These are phyloP conservation scores for Calonectria hongkongensis DNA, from an alignment of 2,329 filamentous ascomycete species.

Conservation along the genomic window DNA sequence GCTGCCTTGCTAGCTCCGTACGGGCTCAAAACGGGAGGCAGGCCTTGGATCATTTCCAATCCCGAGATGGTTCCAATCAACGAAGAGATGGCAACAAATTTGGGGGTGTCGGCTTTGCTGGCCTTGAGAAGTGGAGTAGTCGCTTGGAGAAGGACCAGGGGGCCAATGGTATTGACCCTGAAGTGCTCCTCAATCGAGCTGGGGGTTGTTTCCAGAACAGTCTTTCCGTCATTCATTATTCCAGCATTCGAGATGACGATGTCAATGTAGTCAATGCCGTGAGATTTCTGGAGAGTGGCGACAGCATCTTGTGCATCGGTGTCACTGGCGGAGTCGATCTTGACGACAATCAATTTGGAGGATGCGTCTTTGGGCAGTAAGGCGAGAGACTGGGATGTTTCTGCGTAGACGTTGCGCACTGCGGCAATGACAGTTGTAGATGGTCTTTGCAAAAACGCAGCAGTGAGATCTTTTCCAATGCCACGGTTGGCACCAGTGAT, in stretches of 20 bases:
- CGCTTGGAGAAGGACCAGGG: conserved; percentile 1
- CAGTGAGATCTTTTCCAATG: neutral
- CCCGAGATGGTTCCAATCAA: neutral
- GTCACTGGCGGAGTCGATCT: conserved; percentile 9
- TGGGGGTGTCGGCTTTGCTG: conserved; percentile 10
- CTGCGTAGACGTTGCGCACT: neutral
- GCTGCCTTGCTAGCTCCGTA: conserved; percentile 12
- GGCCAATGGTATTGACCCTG: neutral
- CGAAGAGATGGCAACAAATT: conserved; percentile 6
- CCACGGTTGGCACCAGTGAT: conserved; percentile 15
- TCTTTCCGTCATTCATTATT: neutral
- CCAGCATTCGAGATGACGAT: conserved; percentile 11
- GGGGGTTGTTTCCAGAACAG: neutral
- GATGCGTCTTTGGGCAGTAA: neutral
- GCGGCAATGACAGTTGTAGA: conserved; percentile 7
- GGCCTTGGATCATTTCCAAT: neutral
- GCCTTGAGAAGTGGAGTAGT: neutral
- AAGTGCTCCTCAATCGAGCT: conserved; percentile 2
- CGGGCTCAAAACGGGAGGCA: neutral
- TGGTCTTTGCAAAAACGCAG: neutral
- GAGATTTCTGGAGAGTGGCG: neutral
- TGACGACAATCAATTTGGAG: conserved; percentile 2
- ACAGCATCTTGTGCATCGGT: neutral
- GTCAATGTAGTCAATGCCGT: neutral
- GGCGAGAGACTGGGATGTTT: neutral